Percentiles rank a stretch among this genome's conserved stretches.
Conservation (phyloP, 2,329 filamentous ascomycete genomes). For the Fusarium sp. region DNA sequence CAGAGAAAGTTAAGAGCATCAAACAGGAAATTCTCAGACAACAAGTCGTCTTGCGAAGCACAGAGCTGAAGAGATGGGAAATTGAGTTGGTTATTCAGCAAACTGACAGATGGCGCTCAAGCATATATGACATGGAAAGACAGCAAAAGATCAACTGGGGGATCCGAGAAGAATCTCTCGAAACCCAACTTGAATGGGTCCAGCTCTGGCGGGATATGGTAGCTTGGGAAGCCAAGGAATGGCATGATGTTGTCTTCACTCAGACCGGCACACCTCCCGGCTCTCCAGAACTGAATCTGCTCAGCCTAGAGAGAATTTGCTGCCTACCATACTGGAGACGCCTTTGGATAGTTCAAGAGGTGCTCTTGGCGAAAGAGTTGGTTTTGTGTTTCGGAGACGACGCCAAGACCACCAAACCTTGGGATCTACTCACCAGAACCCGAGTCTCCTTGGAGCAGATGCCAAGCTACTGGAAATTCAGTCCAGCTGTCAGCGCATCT, state of each 20-base stretch:
- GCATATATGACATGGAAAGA: neutral
- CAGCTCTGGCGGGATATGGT: neutral
- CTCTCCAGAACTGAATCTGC: neutral
- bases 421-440: neutral
- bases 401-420: neutral
- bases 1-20: neutral
- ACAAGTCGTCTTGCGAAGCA: neutral
- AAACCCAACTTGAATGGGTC: neutral
- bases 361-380: neutral
- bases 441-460: neutral
- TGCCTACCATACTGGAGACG: neutral
- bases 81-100: neutral
- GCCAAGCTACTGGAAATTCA: neutral
- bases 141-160: neutral
- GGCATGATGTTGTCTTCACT: neutral
- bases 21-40: neutral
- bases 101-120: neutral
- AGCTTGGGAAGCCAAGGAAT: neutral
- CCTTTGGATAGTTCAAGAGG: neutral
- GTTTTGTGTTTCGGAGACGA: neutral
- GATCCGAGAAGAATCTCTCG: neutral
- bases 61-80: neutral
- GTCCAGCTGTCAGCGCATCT: neutral
- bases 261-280: neutral
- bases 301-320: neutral